Conservation (phyloP, 257 asterid species). For the Cordia subcordata region DNA sequence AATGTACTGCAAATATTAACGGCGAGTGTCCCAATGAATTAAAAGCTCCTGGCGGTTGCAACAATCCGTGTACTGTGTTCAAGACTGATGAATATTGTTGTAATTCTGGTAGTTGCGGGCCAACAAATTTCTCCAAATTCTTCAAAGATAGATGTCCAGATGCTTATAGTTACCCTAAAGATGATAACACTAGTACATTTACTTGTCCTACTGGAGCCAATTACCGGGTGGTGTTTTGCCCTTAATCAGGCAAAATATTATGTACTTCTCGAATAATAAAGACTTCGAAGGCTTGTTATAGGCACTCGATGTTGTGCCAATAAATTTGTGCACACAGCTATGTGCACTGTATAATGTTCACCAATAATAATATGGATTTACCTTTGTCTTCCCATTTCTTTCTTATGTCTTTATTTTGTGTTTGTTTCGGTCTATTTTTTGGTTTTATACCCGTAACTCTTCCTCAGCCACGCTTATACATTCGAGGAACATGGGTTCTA, state of each 20-base stretch:
- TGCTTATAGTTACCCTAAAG: constrained; percentile 39
- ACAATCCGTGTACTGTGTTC: constrained; percentile 70
- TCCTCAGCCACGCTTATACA: no score
- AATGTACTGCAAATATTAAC: constrained; percentile 51
- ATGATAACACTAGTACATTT: constrained; percentile 23
- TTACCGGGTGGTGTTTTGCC: constrained; percentile 31
- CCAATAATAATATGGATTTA: no score
- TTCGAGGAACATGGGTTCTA: no score
- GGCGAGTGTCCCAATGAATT: constrained; percentile 53
- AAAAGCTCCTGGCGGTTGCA: constrained; percentile 60
- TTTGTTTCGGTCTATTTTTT: no score
- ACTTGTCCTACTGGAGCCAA: constrained; percentile 22
- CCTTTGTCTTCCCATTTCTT: no score
- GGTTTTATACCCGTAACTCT: no score
- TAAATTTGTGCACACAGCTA: background rate
- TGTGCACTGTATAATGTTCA: background rate
- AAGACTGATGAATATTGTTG: constrained; percentile 64
- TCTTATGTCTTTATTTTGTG: no score
- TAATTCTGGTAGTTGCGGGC: constrained; percentile 50
- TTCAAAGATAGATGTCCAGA: constrained; percentile 59
- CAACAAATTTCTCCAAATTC: constrained; percentile 46
- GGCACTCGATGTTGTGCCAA: background rate
- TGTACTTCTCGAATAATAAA: background rate
- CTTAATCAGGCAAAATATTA: background rate
- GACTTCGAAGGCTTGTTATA: background rate